Conservation (phyloP, 148 eudicot genomes). For the Spergularia marina region DNA sequence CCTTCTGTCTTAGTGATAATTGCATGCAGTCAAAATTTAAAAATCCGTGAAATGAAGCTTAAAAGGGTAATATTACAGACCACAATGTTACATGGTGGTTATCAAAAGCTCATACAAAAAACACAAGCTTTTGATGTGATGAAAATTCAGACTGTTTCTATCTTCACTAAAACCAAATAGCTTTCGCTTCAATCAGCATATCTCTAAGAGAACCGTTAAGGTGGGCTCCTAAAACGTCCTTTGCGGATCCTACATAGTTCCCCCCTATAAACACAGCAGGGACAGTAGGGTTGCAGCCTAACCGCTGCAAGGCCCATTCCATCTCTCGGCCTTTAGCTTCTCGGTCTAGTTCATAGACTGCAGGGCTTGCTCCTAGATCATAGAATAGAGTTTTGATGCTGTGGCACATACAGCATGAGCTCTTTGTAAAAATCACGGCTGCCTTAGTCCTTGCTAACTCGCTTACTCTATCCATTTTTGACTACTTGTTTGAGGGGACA, state of each 20-base stretch:
- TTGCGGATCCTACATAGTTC: slow-evolving; percentile 32
- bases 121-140: slow-evolving; percentile 24
- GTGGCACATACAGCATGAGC: slow-evolving; percentile 41
- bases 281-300: slow-evolving; percentile 36
- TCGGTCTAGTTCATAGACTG: slow-evolving; percentile 32
- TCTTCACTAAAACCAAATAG: slow-evolving; percentile 34
- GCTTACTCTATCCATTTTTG: slow-evolving; percentile 27
- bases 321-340: slow-evolving; percentile 34
- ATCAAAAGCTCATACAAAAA: slow-evolving; percentile 29
- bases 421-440: slow-evolving; percentile 39
- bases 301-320: slow-evolving; percentile 32
- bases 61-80: background rate
- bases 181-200: slow-evolving; percentile 32
- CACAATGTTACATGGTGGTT: slow-evolving; percentile 13
- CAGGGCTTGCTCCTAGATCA: slow-evolving; percentile 41
- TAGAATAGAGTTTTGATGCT: slow-evolving; percentile 34
- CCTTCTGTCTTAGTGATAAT: background rate
- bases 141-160: background rate
- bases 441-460: slow-evolving; percentile 36
- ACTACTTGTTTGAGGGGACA: too few relatives aligned
- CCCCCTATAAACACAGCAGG: slow-evolving; percentile 41
- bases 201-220: slow-evolving; percentile 35
- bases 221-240: slow-evolving; percentile 35
- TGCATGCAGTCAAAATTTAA: background rate
- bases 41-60: background rate